Base-by-base conservation (phyloP, 495 filamentous ascomycete species). In the Penicillium angulare region DNA sequence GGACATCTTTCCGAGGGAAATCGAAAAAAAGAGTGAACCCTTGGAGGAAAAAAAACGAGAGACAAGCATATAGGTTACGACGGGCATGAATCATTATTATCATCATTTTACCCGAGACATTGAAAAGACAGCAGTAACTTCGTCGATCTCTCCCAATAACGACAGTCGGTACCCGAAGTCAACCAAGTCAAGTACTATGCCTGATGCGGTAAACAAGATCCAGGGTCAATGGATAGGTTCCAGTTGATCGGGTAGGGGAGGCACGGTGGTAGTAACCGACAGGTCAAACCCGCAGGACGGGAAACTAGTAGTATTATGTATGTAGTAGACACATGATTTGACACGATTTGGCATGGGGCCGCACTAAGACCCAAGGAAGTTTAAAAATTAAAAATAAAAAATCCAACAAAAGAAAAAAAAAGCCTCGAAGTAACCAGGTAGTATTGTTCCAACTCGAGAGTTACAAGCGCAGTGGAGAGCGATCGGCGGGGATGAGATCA, bases 181-280 rank as follows among this genome's bases (percentile, higher is more conserved):
- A 20, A 23, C 29, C 50, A 41, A 34, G 26, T 44, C 50, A 34
- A 39, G 16, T n/a, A 24, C n/a, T n/a, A n/a, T 34, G 7, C 34
- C 38, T 18, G 36, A 49, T 52, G 52, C 51, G 43, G 41, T 50
- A 13, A 20, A 39, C 27, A 34, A 42, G 49, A 44, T 41, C 43
- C n/a, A n/a, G n/a, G n/a, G n/a, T n/a, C n/a, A n/a, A n/a, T n/a
- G n/a, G n/a, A n/a, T n/a, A n/a, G n/a, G n/a, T n/a, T n/a, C n/a
- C n/a, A n/a, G n/a, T n/a, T n/a, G n/a, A n/a, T n/a, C n/a, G n/a
- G n/a, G n/a, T n/a, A n/a, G 54, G 39, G 43, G 39, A 39, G 57
- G 43, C 46, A 58, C 43, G 60, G 64, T 64, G n/a, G n/a, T n/a
- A 52, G 59, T 57, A 55, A 45, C 43, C 47, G 43, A 57, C 55